phyloP scores from a whole-genome alignment of 768 basidiomycete species.

The Mycena galericulata region DNA sequence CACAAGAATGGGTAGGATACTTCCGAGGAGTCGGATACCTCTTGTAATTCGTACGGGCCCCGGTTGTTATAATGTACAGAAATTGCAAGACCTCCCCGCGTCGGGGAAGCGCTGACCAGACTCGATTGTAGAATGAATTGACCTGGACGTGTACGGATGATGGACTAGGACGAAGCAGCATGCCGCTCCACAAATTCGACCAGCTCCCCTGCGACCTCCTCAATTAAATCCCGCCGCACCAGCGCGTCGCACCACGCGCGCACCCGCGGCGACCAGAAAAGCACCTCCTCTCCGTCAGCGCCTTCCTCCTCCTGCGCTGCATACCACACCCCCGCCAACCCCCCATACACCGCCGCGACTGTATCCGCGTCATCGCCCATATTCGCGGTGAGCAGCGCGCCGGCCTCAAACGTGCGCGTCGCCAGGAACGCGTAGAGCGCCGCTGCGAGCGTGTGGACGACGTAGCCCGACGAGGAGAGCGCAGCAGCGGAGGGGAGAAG shows the following conservation, averaged over 20 bases:
- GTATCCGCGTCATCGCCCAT: conserved; percentile 59
- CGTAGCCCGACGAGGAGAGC: conserved; percentile 55
- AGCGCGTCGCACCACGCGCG: conserved; percentile 48
- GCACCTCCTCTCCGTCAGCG: conserved; percentile 25
- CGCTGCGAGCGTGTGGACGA: conserved; percentile 53
- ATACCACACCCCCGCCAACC: conserved; percentile 59
- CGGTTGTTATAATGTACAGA: conserved; percentile 15
- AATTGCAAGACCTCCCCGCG: conserved; percentile 6
- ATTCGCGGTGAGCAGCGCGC: conserved; percentile 60
- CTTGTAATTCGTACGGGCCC: too few relatives aligned
- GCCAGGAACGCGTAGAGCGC: conserved; percentile 61
- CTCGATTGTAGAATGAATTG: conserved; percentile 20
- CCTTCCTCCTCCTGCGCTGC: conserved; percentile 40
- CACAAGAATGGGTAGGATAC: too few relatives aligned
- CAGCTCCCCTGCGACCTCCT: conserved; percentile 52
- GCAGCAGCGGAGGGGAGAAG: conserved; percentile 45
- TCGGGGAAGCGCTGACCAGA: conserved; percentile 20
- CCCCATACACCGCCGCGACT: conserved; percentile 58
- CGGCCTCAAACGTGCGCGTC: conserved; percentile 57
- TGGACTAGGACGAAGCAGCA: conserved; percentile 21
- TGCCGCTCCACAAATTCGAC: conserved; percentile 36
- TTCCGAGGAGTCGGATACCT: too few relatives aligned
- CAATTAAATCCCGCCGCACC: conserved; percentile 50
- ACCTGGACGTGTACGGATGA: conserved; percentile 20
- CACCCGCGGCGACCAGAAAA: conserved; percentile 55